Percentiles rank a stretch among this genome's conserved stretches.
Evolutionary conservation across 768 basidiomycete species (phyloP).

Genomic region (Rhizopogon vulgaris): DNA sequence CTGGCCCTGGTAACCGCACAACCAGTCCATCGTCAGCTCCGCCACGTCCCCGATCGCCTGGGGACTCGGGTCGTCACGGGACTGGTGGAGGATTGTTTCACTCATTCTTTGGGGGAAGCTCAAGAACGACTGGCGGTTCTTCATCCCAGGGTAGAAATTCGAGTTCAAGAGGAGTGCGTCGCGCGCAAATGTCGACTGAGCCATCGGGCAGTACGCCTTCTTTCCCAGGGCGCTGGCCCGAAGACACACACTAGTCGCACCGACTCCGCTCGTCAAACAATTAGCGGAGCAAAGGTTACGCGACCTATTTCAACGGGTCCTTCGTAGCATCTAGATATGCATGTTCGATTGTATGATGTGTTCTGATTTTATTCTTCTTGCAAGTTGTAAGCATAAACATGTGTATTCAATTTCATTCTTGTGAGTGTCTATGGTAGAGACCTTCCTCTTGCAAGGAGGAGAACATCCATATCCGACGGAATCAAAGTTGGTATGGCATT

Average conservation of each 20-base stretch:
- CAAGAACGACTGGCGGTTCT: constrained; percentile 9
- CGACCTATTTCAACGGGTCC: background rate
- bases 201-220: constrained; percentile 12
- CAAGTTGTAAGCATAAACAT: background rate
- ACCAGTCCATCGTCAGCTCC: constrained; percentile 13
- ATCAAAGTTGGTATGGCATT: no score
- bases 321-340: background rate
- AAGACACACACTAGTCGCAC: constrained; percentile 24
- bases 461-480: no score
- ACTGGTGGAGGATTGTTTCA: constrained; percentile 21
- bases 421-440: background rate
- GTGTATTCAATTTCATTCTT: background rate
- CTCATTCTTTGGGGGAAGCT: constrained; percentile 22
- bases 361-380: background rate
- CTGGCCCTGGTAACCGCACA: constrained; percentile 7
- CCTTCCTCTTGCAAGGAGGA: no score
- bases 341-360: background rate
- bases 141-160: constrained; percentile 8
- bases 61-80: constrained; percentile 15
- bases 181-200: constrained; percentile 4
- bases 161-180: constrained; percentile 9
- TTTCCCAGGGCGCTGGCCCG: constrained; percentile 29
- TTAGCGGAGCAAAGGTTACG: background rate
- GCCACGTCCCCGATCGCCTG: constrained; percentile 12
- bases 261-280: background rate